Evolutionary conservation across 2,329 filamentous ascomycete species (phyloP), one percentile per base, ranked within the genome.

Genomic region (Cladophialophora immunda): DNA sequence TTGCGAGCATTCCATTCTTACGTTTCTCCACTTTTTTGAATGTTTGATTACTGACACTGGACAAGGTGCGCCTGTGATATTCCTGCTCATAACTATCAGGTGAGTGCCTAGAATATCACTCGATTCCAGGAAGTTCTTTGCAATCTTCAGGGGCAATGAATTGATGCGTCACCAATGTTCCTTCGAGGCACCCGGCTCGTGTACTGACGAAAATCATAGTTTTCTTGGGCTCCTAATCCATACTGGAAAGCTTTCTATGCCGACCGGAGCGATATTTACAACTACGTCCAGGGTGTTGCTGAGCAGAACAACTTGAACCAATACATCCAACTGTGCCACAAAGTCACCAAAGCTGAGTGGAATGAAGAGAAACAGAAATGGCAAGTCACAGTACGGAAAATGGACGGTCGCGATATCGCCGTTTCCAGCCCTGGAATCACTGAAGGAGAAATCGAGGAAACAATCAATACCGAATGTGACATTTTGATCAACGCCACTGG

Each of bases 401-500:
- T 11, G 6, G 27, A 32, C 25, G 25, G 27, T 3, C 53, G 25
- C 7, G 25, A 34, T 3, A n/a, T n/a, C n/a, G n/a, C n/a, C n/a
- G n/a, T n/a, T n/a, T n/a, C n/a, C n/a, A n/a, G n/a, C n/a, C n/a
- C n/a, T n/a, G n/a, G n/a, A n/a, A n/a, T n/a, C n/a, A n/a, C n/a
- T n/a, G n/a, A n/a, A n/a, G n/a, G n/a, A n/a, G n/a, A n/a, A n/a
- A n/a, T n/a, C n/a, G n/a, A n/a, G n/a, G n/a, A n/a, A n/a, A n/a
- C n/a, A n/a, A 56, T 34, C 22, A 22, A 7, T 30, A 34, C 84
- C 67, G 83, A 79, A 17, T 75, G 76, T 4, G 84, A 85, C 15
- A 79, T 85, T 19, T 74, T 86, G 41, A 62, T 66, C 19, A 66
- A 61, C 47, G 63, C 61, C 22, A 13, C 29, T 36, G 64, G 58